Evolutionary conservation across 129 eudicot genomes (phyloP).

Genomic region (Saposhnikovia divaricata): DNA sequence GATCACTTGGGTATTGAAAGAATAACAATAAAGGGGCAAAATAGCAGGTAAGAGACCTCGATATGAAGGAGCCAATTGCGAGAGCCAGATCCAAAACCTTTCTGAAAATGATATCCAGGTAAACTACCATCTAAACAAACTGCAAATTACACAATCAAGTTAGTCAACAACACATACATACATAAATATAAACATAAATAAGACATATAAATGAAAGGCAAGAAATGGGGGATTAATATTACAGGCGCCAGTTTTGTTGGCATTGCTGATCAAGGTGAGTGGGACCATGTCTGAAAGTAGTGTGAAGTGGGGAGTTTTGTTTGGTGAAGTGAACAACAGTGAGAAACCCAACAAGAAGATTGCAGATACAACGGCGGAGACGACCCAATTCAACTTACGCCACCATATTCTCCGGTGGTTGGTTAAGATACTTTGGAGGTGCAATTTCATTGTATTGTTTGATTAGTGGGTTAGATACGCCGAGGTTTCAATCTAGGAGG

Average conservation of each 20-base stretch:
- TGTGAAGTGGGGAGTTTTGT: neutral
- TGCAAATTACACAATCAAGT: constrained; percentile 29
- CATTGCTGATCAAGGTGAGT: constrained; percentile 32
- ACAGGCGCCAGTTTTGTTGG: constrained; percentile 50
- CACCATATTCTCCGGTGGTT: constrained; percentile 6
- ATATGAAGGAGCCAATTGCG: constrained; percentile 76
- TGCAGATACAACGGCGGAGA: constrained; percentile 33
- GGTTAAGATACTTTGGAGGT: neutral
- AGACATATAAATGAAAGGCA: neutral
- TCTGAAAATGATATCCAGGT: constrained; percentile 75
- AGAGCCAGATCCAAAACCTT: constrained; percentile 75
- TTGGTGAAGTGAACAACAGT: constrained; percentile 15
- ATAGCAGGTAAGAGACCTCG: constrained; percentile 35
- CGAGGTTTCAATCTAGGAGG: too few species aligned
- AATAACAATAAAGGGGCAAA: neutral
- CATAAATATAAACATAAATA: too few species aligned
- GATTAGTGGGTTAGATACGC: too few species aligned
- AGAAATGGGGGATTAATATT: neutral
- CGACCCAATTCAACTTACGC: constrained; percentile 27
- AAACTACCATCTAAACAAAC: constrained; percentile 86
- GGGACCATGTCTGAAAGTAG: constrained; percentile 25
- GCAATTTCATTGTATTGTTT: too few species aligned
- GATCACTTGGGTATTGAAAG: neutral
- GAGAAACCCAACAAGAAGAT: constrained; percentile 25
- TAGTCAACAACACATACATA: neutral